phyloP scores from a whole-genome alignment of 305 asterid genomes.

The Fraxinus floribunda region DNA sequence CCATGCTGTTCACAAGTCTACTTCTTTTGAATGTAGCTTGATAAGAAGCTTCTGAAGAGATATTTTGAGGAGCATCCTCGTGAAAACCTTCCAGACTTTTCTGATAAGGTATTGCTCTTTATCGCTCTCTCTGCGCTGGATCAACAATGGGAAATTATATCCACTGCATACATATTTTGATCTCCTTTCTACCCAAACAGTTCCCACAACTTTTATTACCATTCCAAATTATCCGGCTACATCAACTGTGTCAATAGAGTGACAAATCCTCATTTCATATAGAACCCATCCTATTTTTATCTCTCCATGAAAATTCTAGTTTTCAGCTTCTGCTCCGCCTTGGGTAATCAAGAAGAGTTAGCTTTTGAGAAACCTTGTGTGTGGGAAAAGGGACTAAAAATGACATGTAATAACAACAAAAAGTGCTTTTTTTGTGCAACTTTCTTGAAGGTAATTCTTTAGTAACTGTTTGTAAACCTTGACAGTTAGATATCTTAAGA shows the following conservation, averaged over 20 bases:
- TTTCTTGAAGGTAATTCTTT: neutral
- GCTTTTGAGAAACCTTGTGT: neutral
- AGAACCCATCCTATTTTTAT: neutral
- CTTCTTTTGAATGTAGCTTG: conserved; percentile 65
- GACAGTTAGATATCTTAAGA: neutral
- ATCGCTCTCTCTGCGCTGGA: neutral
- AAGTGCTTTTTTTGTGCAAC: neutral
- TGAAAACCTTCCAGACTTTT: conserved; percentile 82
- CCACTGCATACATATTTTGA: neutral
- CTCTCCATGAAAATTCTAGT: neutral
- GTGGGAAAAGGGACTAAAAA: neutral
- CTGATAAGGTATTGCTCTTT: conserved; percentile 69
- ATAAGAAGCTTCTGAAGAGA: conserved; percentile 70
- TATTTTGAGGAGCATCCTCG: conserved; percentile 71
- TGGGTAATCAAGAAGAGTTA: neutral
- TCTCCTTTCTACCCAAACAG: neutral
- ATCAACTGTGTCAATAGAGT: neutral
- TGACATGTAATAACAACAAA: neutral
- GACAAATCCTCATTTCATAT: neutral
- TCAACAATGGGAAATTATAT: neutral
- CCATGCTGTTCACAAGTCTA: conserved; percentile 22
- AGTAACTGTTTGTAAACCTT: neutral
- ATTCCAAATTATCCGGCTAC: neutral
- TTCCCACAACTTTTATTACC: conserved; percentile 6
- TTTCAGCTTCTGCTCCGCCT: neutral